These are phyloP conservation scores for Lenzites betulinus DNA, from an alignment of 768 basidiomycete species.

Conservation along the genomic window DNA sequence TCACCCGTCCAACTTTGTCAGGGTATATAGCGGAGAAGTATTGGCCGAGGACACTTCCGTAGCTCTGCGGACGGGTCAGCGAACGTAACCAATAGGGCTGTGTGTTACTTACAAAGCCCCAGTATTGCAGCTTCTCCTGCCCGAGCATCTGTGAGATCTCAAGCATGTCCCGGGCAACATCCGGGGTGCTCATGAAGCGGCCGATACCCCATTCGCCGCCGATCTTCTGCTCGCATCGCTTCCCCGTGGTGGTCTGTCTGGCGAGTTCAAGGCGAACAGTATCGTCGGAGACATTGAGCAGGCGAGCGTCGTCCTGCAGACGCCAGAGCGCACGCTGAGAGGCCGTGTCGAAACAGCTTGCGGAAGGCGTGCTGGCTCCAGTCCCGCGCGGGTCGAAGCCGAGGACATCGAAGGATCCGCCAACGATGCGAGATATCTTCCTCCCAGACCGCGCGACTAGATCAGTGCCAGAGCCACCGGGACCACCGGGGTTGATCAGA, in stretches of 20 bases:
- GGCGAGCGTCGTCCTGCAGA: constrained; percentile 9
- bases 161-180: constrained; percentile 36
- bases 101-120: constrained; percentile 28
- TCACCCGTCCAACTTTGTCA: constrained; percentile 33
- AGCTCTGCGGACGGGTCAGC: constrained; percentile 14
- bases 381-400: constrained; percentile 27
- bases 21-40: constrained; percentile 36
- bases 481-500: constrained; percentile 24
- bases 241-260: constrained; percentile 4
- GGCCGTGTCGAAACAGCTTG: constrained; percentile 16
- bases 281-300: constrained; percentile 20
- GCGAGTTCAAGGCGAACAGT: constrained; percentile 6
- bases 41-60: constrained; percentile 24
- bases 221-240: constrained; percentile 16
- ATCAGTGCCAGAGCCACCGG: constrained; percentile 19
- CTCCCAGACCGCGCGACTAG: constrained; percentile 9
- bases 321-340: constrained; percentile 15
- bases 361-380: constrained; percentile 24
- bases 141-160: constrained; percentile 32
- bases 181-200: constrained; percentile 30
- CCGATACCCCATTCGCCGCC: constrained; percentile 23
- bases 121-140: constrained; percentile 33
- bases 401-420: constrained; percentile 22
- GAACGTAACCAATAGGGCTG: background rate
- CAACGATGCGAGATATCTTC: constrained; percentile 19